phyloP scores from a whole-genome alignment of 345 rosid genomes.

The Populus davidiana region DNA sequence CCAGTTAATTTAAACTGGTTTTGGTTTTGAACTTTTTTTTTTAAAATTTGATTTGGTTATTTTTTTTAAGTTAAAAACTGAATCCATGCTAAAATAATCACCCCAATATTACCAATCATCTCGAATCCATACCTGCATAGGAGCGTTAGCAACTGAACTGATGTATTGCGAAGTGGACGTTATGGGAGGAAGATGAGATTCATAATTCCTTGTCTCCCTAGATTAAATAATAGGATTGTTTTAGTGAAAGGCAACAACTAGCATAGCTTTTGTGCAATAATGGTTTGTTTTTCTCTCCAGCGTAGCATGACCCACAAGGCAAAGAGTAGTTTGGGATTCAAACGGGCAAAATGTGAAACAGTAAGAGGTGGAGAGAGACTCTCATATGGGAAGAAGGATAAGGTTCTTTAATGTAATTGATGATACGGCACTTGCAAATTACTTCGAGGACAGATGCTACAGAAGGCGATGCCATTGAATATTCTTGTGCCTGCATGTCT shows the following conservation, averaged over 20 bases:
- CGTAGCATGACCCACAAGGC: conserved; percentile 7
- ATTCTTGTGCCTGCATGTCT: too few relatives aligned
- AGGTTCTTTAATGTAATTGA: conserved; percentile 1
- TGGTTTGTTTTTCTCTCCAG: background rate
- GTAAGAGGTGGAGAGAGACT: background rate
- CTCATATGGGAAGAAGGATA: background rate
- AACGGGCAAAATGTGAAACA: background rate
- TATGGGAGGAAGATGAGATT: conserved; percentile 10
- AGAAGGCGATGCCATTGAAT: background rate
- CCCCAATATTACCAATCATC: too few relatives aligned
- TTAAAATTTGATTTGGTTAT: too few relatives aligned
- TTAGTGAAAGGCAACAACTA: conserved; percentile 28
- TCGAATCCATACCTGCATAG: too few relatives aligned
- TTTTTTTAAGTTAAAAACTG: too few relatives aligned
- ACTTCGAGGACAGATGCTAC: background rate
- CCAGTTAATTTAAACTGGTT: too few relatives aligned
- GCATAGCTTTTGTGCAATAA: conserved; percentile 32
- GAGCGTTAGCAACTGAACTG: too few relatives aligned
- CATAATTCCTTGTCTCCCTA: conserved; percentile 14
- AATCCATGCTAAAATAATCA: too few relatives aligned
- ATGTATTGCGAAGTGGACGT: background rate
- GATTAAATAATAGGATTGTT: conserved; percentile 22
- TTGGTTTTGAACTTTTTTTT: too few relatives aligned
- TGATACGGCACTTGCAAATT: background rate
- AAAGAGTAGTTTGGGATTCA: conserved; percentile 9